These are phyloP conservation scores for Saccharomycopsis guyanensis DNA, from an alignment of 805 yeast species.

Conservation along the genomic window DNA sequence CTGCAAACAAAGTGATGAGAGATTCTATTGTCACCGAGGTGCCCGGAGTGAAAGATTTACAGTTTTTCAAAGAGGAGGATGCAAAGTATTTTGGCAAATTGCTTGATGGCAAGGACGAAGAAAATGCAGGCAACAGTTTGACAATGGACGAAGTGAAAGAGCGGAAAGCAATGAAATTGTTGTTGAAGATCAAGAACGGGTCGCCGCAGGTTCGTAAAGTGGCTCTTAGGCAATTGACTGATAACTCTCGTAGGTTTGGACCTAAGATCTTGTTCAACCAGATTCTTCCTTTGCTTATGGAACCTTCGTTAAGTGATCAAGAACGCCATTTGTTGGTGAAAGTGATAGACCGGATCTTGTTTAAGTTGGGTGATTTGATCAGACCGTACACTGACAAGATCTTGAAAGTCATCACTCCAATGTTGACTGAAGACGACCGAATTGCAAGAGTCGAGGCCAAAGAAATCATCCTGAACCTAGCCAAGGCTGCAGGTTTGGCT, in stretches of 20 bases:
- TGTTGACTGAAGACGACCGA: slow-evolving; percentile 71
- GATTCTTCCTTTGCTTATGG: slow-evolving; percentile 70
- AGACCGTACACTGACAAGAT: slow-evolving; percentile 71
- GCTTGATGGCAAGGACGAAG: slow-evolving; percentile 28
- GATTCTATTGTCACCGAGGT: slow-evolving; percentile 43
- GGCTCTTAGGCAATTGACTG: slow-evolving; percentile 60
- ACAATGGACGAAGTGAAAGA: slow-evolving; percentile 51
- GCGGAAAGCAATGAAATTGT: slow-evolving; percentile 49
- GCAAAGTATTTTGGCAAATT: slow-evolving; percentile 62
- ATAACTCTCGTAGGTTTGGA: slow-evolving; percentile 57
- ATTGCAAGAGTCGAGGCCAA: slow-evolving; percentile 71
- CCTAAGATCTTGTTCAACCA: slow-evolving; percentile 61
- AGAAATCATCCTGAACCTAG: slow-evolving; percentile 64
- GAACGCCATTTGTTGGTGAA: slow-evolving; percentile 81
- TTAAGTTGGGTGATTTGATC: slow-evolving; percentile 54
- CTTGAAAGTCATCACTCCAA: slow-evolving; percentile 66
- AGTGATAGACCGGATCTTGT: slow-evolving; percentile 60
- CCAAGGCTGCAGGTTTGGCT: slow-evolving; percentile 78
- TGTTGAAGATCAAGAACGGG: slow-evolving; percentile 75
- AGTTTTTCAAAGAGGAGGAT: slow-evolving; percentile 66
- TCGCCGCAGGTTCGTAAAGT: slow-evolving; percentile 56
- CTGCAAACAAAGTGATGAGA: slow-evolving; percentile 26
- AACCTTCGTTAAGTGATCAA: slow-evolving; percentile 63
- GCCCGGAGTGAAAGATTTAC: slow-evolving; percentile 60
- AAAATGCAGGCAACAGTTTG: slow-evolving; percentile 24